Percentiles rank a stretch among this genome's conserved stretches.
phyloP scores from a whole-genome alignment of 352 stramenopile genomes.

The Pythium dissotocum region DNA sequence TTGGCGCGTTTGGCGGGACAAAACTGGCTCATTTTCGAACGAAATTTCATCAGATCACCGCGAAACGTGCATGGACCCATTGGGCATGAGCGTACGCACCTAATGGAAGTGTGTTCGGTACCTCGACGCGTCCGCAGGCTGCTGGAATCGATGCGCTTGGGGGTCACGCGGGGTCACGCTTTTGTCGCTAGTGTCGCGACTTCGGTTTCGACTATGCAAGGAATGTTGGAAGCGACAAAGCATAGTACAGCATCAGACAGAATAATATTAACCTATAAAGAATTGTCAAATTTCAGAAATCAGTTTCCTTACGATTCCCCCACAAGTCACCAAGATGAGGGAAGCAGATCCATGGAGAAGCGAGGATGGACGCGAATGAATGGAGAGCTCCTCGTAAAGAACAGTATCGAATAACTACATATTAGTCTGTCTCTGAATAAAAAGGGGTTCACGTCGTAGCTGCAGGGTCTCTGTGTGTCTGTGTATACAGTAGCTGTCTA shows the following conservation, averaged over 20 bases:
- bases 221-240: neutral
- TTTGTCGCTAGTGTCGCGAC: constrained; percentile 11
- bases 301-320: neutral
- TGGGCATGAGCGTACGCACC: neutral
- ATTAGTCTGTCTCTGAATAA: neutral
- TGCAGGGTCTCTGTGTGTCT: neutral
- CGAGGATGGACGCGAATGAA: neutral
- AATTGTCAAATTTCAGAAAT: constrained; percentile 12
- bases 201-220: constrained; percentile 18
- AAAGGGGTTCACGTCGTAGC: neutral
- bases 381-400: neutral
- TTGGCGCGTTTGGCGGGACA: constrained; percentile 11
- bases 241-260: constrained; percentile 16
- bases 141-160: constrained; percentile 13
- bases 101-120: constrained; percentile 6
- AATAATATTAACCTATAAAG: constrained; percentile 7
- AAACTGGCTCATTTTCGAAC: constrained; percentile 8
- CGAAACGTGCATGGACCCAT: constrained; percentile 1
- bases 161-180: neutral
- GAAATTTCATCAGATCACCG: constrained; percentile 10
- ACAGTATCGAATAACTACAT: neutral
- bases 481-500: neutral
- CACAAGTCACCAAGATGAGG: neutral
- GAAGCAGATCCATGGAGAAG: neutral
- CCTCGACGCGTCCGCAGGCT: constrained; percentile 1